phyloP scores from a whole-genome alignment of 2,329 filamentous ascomycete genomes.

The Penicillium sp. region DNA sequence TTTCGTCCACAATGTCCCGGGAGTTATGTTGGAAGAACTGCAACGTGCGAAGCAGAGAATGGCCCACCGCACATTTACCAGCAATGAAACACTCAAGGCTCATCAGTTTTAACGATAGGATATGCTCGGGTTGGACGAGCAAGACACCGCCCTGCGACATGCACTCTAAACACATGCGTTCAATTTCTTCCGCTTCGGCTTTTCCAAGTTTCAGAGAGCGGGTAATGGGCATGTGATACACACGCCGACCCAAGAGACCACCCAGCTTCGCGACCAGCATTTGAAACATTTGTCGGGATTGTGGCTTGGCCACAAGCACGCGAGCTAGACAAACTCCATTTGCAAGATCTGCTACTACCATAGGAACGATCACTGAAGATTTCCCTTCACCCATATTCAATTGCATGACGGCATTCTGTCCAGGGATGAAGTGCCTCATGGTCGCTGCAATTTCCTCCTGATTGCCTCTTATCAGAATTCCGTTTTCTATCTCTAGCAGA shows the following conservation, averaged over 20 bases:
- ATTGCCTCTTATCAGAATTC: conserved; percentile 61
- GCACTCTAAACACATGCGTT: conserved; percentile 49
- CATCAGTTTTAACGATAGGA: conserved; percentile 66
- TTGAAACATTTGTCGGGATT: conserved; percentile 59
- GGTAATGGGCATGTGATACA: conserved; percentile 52
- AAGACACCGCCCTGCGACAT: conserved; percentile 56
- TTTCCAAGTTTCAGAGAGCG: conserved; percentile 46
- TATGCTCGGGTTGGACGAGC: conserved; percentile 64
- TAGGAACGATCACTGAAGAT: conserved; percentile 68
- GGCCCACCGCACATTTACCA: conserved; percentile 10
- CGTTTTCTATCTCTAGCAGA: conserved; percentile 65
- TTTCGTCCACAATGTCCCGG: conserved; percentile 65
- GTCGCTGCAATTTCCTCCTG: conserved; percentile 60
- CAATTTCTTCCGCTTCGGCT: conserved; percentile 39
- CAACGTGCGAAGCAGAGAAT: conserved; percentile 8
- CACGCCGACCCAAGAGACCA: conserved; percentile 45
- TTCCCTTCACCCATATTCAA: conserved; percentile 75
- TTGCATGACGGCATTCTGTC: conserved; percentile 60
- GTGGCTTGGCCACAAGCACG: conserved; percentile 63
- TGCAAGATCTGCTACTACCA: conserved; percentile 58
- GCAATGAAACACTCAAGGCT: conserved; percentile 51
- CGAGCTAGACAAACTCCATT: conserved; percentile 55
- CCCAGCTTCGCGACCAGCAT: conserved; percentile 49
- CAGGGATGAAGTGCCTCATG: conserved; percentile 52
- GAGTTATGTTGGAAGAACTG: conserved; percentile 23